Evolutionary conservation across 352 stramenopile genomes (phyloP), one percentile per base, ranked within the genome.

Genomic region (Globisporangium canariense): DNA sequence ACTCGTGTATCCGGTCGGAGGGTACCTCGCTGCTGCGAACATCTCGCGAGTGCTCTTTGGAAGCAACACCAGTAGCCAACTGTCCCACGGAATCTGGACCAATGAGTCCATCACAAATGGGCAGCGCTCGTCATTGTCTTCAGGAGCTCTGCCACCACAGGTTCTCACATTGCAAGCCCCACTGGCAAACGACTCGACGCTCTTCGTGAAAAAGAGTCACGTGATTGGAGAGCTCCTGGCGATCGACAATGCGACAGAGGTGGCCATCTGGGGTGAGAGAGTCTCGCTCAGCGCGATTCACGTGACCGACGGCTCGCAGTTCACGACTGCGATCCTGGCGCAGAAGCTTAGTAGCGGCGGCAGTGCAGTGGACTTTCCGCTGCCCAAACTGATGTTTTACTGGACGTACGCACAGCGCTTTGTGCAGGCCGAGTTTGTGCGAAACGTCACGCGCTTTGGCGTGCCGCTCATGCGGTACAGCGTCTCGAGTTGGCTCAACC

Each of bases 221-320:
- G 53, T 77, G 0, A 50, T 89, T 7, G 81, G 81, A 8, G 69
- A 77, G 56, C 59, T 90, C 13, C 46, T 86, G 9, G 53, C 66
- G 0, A 59, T 88, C 11, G 73, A 90, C 45, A 69, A 64, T 32
- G 70, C 47, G 5, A 71, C 65, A 0, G 47, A 65, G 0, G 54
- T 84, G 47, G 62, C 66, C 20, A 64, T 80, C 1, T 75, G 73
- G 51, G 77, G 70, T 13, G 54, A 69, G 30, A 58, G 51, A 8
- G 66, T 81, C 6, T 50, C 65, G 30, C 63, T 89, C 9, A 62
- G 22, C 3, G 58, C 50, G 4, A 36, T 69, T 20, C 67, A 74
- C 4, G 64, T 76, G 11, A 88, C 79, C 0, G 79, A 90, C 34
- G 72, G 81, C 8, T 86, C 79, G 6, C 79, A 89, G 56, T 90